Evolutionary conservation across 1,284 basidiomycete species (phyloP).

Genomic region (Microbotryum scabiosae): DNA sequence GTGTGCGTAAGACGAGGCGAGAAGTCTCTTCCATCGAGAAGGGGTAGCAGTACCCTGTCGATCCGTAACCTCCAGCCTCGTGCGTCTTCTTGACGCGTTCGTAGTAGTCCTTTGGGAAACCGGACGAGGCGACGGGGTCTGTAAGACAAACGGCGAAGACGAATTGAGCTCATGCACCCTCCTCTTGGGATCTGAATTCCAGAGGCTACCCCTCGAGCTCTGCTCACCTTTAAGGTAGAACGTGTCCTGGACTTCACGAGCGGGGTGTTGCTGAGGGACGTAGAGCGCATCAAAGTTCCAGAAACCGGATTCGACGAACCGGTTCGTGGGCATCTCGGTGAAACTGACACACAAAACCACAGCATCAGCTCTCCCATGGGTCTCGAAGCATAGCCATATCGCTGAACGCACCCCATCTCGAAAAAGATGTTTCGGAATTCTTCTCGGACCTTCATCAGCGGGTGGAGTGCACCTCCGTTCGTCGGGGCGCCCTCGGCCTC

Average conservation of each 20-base stretch:
- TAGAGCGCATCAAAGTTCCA: slow-evolving; percentile 99
- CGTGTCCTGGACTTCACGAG: slow-evolving; percentile 95
- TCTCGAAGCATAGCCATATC: background rate
- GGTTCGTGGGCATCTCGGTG: slow-evolving; percentile 97
- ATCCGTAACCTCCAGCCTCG: slow-evolving; percentile 76
- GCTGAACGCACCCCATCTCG: slow-evolving; percentile 79
- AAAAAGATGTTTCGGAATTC: slow-evolving; percentile 98
- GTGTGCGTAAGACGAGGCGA: slow-evolving; percentile 88
- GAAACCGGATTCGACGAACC: slow-evolving; percentile 96
- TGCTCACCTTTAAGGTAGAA: slow-evolving; percentile 85
- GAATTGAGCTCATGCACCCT: background rate
- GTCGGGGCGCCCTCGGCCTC: slow-evolving; percentile 88
- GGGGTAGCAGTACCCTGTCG: slow-evolving; percentile 95
- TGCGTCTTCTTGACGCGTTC: slow-evolving; percentile 80
- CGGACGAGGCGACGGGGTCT: slow-evolving; percentile 74
- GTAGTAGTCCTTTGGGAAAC: slow-evolving; percentile 79
- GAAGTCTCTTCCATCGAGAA: slow-evolving; percentile 87
- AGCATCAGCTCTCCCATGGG: background rate
- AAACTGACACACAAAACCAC: slow-evolving; percentile 54
- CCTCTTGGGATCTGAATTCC: background rate
- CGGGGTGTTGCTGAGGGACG: slow-evolving; percentile 98
- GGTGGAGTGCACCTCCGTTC: slow-evolving; percentile 84
- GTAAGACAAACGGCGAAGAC: background rate
- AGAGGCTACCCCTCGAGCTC: background rate
- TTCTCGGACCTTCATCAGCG: slow-evolving; percentile 93